Evolutionary conservation across 805 yeast genomes (phyloP), one percentile per base, ranked within the genome.

Genomic region (Kregervanrija pseudodelftensis): DNA sequence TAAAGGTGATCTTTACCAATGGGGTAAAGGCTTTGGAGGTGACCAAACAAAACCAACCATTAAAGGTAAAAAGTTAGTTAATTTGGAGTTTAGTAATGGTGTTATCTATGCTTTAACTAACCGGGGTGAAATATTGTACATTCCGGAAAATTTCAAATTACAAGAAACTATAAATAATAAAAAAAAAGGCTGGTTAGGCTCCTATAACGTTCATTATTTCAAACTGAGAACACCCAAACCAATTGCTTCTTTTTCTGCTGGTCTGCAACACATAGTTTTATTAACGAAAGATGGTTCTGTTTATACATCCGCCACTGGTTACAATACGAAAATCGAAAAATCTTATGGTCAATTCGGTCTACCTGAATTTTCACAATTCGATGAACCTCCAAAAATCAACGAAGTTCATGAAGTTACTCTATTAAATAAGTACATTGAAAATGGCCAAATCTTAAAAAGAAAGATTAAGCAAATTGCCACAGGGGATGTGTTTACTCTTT

Each of bases 271-370:
- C 63, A 55, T 90, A 9, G 71, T 85, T n/a, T 58, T 84, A 4
- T 59, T 85, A 34, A 72, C 87, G 0, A 65, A 70, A 35, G 57
- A 69, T 10, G 89, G 90, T 1, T 69, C 77, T 32, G 80, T 85
- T 0, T 82, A 72, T 51, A 68, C 85, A 1, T 68, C 79, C 10
- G 74, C 85, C 12, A 79, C 95, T 0, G 84, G 84, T 1, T 49
- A 63, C 2, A 51, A 56, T 11, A 51, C 46, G 4, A 59, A 66
- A n/a, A 63, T 68, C 5, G 72, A 72, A 39, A 65, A 74, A 17
- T 68, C 72, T 22, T 60, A 57, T 52, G 98, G 98, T 4, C 97
- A 93, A 65, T 86, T 76, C 63, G 98, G 97, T 14, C 61, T 87
- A 12, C 93, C 95, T 1, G 63, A 67, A 11, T 76, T 70, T 50